Conservation (phyloP, 2,329 filamentous ascomycete species). For the Stachybotrys elegans region DNA sequence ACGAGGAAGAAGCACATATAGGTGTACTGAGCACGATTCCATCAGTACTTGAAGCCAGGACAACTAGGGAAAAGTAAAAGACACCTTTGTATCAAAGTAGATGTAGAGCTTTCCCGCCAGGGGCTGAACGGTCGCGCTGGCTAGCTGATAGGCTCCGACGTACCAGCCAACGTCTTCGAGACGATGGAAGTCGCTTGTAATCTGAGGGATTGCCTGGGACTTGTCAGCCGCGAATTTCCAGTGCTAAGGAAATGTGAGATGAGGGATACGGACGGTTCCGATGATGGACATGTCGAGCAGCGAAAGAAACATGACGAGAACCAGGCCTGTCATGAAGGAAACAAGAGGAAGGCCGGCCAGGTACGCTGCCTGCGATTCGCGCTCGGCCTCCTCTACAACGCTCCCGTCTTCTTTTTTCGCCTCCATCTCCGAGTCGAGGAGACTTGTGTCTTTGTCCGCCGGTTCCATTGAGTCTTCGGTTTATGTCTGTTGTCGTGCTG, state of each 20-base stretch:
- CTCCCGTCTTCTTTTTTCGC: too few species aligned
- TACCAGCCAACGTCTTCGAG: conserved; percentile 51
- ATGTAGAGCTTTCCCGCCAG: conserved; percentile 44
- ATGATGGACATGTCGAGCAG: conserved; percentile 46
- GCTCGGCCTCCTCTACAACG: too few species aligned
- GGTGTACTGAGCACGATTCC: conserved; percentile 9
- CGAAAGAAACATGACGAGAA: conserved; percentile 35
- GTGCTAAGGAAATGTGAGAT: too few species aligned
- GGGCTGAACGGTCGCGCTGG: conserved; percentile 41
- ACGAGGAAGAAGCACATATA: conserved; percentile 13
- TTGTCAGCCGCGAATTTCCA: conserved; percentile 2
- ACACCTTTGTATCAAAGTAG: conserved; percentile 35
- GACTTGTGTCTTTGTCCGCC: too few species aligned
- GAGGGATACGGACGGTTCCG: conserved; percentile 33
- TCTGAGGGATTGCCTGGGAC: conserved; percentile 35
- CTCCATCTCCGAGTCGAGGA: too few species aligned
- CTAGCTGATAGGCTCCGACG: conserved; percentile 39
- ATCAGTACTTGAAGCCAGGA: neutral
- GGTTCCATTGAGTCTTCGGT: too few species aligned
- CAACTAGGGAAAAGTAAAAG: neutral
- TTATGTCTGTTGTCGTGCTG: too few species aligned
- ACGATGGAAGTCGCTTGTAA: conserved; percentile 42
- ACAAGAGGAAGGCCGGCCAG: conserved; percentile 24
- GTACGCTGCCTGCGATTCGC: too few species aligned
- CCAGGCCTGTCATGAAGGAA: conserved; percentile 24